Percentiles rank a stretch among this genome's conserved stretches.
These are phyloP conservation scores for Colletotrichum abscissum DNA, from an alignment of 2,329 filamentous ascomycete genomes.

Conservation along the genomic window DNA sequence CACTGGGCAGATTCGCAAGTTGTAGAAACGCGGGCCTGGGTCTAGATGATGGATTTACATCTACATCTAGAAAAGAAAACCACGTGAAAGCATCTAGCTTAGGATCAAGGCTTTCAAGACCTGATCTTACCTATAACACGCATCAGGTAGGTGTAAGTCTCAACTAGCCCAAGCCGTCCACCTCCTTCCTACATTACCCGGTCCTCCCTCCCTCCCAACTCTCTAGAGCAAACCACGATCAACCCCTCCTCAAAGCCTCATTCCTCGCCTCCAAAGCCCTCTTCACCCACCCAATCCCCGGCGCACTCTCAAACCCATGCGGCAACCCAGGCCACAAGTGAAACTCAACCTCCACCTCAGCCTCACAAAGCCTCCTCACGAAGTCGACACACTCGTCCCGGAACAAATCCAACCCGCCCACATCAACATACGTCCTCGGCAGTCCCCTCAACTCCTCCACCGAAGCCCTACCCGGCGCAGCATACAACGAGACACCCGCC, in stretches of 20 bases:
- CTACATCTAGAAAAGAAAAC: too few relatives aligned
- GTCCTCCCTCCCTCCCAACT: not conserved
- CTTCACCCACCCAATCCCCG: conserved; percentile 34
- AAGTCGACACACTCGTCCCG: conserved; percentile 46
- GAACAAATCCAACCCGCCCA: conserved; percentile 53
- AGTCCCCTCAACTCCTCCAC: conserved; percentile 41
- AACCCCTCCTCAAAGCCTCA: conserved; percentile 28
- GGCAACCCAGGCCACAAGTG: conserved; percentile 54
- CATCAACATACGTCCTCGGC: conserved; percentile 51
- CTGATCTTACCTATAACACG: too few relatives aligned
- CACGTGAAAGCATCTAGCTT: too few relatives aligned
- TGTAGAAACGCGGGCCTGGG: too few relatives aligned
- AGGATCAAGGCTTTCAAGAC: too few relatives aligned
- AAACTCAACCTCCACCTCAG: conserved; percentile 50
- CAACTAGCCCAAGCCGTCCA: too few relatives aligned
- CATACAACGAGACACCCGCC: conserved; percentile 34
- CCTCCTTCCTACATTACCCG: too few relatives aligned
- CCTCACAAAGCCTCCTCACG: conserved; percentile 44
- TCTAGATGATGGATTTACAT: too few relatives aligned
- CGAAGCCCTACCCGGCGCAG: conserved; percentile 40
- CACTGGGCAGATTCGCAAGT: too few relatives aligned
- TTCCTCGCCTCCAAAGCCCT: conserved; percentile 39
- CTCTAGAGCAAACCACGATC: not conserved
- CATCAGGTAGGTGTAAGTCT: too few relatives aligned
- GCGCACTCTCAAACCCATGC: conserved; percentile 48